Evolutionary conservation across 495 filamentous ascomycete species (phyloP).

Genomic region (Podospora sp.): DNA sequence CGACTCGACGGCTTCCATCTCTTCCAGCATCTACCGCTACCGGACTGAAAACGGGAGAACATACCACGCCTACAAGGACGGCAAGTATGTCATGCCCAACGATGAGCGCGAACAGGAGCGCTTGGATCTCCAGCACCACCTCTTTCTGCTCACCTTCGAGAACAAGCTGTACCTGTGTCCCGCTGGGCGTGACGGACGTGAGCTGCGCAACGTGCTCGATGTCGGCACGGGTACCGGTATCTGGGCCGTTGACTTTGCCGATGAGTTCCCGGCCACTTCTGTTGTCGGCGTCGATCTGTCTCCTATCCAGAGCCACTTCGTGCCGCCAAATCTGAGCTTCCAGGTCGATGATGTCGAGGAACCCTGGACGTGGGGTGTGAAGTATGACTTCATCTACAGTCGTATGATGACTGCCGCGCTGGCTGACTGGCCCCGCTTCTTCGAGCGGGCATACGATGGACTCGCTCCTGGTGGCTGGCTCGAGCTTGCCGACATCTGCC

Average conservation of each 20-base stretch:
- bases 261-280: slow-evolving; percentile 29
- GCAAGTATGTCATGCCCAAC: slow-evolving; percentile 29
- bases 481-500: slow-evolving; percentile 34
- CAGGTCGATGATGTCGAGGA: slow-evolving; percentile 48
- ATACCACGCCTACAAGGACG: slow-evolving; percentile 52
- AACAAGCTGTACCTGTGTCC: slow-evolving; percentile 23
- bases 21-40: slow-evolving; percentile 29
- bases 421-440: slow-evolving; percentile 44
- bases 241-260: slow-evolving; percentile 35
- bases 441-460: slow-evolving; percentile 40
- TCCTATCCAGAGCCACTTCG: slow-evolving; percentile 47
- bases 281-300: slow-evolving; percentile 44
- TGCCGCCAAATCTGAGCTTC: slow-evolving; percentile 40
- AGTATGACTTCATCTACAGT: slow-evolving; percentile 53
- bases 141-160: slow-evolving; percentile 24
- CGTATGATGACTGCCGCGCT: slow-evolving; percentile 47
- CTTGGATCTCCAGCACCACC: slow-evolving; percentile 31
- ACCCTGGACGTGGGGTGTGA: slow-evolving; percentile 43
- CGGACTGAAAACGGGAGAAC: slow-evolving; percentile 51
- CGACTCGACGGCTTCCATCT: slow-evolving; percentile 5
- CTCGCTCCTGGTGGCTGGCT: slow-evolving; percentile 52
- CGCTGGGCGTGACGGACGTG: slow-evolving; percentile 5
- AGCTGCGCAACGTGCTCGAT: slow-evolving; percentile 28
- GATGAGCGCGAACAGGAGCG: slow-evolving; percentile 30
- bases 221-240: slow-evolving; percentile 33